Percentiles rank a stretch among this genome's conserved stretches.
phyloP scores from a whole-genome alignment of 208 protist species.

The Acanthamoeba castellanii region DNA sequence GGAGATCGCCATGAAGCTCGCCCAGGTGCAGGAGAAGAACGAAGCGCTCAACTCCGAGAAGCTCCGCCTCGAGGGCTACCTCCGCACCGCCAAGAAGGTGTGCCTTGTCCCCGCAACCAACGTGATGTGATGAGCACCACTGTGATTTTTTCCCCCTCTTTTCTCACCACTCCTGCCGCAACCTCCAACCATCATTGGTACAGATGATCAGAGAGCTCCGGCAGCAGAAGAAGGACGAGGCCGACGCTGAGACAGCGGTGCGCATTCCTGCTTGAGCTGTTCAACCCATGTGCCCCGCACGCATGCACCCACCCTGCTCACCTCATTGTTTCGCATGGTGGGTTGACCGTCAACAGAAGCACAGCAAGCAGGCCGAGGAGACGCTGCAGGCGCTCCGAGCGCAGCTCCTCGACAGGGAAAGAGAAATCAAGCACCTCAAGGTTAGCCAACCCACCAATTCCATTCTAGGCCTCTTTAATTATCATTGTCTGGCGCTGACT shows the following conservation, averaged over 20 bases:
- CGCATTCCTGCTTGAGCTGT: background rate
- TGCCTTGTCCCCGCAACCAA: too few species aligned
- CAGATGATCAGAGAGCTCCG: conserved; percentile 61
- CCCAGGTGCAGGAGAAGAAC: conserved; percentile 68
- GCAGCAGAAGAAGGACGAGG: conserved; percentile 56
- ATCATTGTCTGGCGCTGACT: too few species aligned
- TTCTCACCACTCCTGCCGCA: background rate
- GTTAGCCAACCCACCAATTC: background rate
- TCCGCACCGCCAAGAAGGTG: conserved; percentile 59
- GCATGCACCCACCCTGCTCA: background rate
- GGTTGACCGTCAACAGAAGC: background rate
- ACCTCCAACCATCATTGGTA: background rate
- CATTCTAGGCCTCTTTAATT: background rate
- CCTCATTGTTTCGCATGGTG: background rate
- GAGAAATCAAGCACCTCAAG: conserved; percentile 30
- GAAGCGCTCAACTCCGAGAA: conserved; percentile 31
- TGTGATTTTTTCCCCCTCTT: too few species aligned
- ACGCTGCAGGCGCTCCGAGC: background rate
- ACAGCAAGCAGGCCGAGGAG: background rate
- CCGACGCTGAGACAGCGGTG: conserved; percentile 10
- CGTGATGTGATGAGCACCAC: too few species aligned
- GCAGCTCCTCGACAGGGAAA: conserved; percentile 31
- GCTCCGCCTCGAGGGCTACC: conserved; percentile 38
- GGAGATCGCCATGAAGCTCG: conserved; percentile 45
- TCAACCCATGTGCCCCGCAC: background rate